Percentiles rank a stretch among this genome's conserved stretches.
Conservation (phyloP, 2,329 filamentous ascomycete genomes). For the Talaromyces islandicus region DNA sequence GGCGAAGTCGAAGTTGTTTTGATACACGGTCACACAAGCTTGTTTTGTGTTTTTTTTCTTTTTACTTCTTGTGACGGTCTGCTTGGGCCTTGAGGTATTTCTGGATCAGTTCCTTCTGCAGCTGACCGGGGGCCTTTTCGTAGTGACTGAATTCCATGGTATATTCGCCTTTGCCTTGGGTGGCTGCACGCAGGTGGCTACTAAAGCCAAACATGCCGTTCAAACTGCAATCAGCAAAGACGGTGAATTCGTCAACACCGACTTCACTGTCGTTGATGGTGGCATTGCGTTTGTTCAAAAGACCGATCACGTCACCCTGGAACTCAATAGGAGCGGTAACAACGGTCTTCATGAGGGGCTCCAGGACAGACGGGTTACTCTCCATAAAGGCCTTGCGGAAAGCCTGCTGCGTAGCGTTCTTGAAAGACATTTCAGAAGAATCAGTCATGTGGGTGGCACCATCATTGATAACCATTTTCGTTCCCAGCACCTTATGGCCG, state of each 20-base stretch:
- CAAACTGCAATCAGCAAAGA: conserved; percentile 84
- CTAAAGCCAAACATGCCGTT: conserved; percentile 99
- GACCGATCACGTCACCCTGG: conserved; percentile 88
- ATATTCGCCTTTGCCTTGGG: conserved; percentile 97
- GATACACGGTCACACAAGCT: not conserved
- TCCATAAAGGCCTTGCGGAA: conserved; percentile 90
- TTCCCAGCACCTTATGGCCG: conserved; percentile 86
- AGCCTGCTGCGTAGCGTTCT: conserved; percentile 86
- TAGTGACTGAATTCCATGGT: conserved; percentile 99
- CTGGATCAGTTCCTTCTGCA: conserved; percentile 72
- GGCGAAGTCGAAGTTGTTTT: not conserved
- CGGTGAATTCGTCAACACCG: conserved; percentile 86
- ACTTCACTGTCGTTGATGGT: conserved; percentile 95
- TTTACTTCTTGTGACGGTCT: conserved; percentile 57
- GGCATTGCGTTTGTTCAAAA: conserved; percentile 95
- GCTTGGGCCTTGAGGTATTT: conserved; percentile 63
- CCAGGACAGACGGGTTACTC: conserved; percentile 75
- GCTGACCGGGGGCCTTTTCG: conserved; percentile 72
- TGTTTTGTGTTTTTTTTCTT: not conserved
- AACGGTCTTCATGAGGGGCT: conserved; percentile 97
- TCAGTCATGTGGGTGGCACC: conserved; percentile 97
- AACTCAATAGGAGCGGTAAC: conserved; percentile 96
- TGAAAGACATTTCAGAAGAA: conserved; percentile 95
- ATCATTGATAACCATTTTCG: conserved; percentile 88
- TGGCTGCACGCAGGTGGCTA: conserved; percentile 81